Base-by-base conservation (phyloP, 257 asterid species). In the Ajuga chamaepitys region DNA sequence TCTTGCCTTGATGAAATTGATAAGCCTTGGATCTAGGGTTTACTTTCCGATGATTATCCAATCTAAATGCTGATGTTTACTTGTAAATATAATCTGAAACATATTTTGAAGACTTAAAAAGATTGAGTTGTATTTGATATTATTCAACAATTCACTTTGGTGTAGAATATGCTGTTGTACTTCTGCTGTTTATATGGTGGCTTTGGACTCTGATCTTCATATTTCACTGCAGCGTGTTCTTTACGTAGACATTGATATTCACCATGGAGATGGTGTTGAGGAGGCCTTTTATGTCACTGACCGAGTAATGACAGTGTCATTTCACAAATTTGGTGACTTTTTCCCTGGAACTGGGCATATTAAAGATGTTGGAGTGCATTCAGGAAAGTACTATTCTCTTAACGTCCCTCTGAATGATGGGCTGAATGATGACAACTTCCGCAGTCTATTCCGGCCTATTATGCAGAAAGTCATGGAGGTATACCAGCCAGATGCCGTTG, bases 241-340 rank as follows among this genome's bases (percentile, higher is more conserved):
- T n/a, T 80, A 80, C 42, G 58, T 80, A 28, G 82, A 80, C 67
- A 80, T 80, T 40, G 85, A 80, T 72, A 71, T 80, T 67, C 85
- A 80, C 62, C 85, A 80, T 26, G 86, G 86, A 7, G 86, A 81
- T 25, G 86, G 86, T 16, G 85, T 80, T 41, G 82, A 80, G 63
- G 82, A 80, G 71, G 85, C 82, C 24, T 77, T 80, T 61, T 77
- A 80, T 58, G 66, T 73, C 26, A 80, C 82, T 14, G 82, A 80
- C 42, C 68, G 85, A 22, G 85, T 80, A 38, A 80, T 80, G 81
- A 80, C 85, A 18, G 80, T 80, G 20, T 80, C 82, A 20, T 80
- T 80, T 72, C 85, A 80, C 67, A 77, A 77, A 68, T 77, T 77
- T 42, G 80, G 80, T 4, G 82, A 77, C 28, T 77, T 73, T 68